Percentiles rank a stretch among this genome's conserved stretches.
phyloP scores from a whole-genome alignment of 768 basidiomycete species.

The Astraeus odoratus region DNA sequence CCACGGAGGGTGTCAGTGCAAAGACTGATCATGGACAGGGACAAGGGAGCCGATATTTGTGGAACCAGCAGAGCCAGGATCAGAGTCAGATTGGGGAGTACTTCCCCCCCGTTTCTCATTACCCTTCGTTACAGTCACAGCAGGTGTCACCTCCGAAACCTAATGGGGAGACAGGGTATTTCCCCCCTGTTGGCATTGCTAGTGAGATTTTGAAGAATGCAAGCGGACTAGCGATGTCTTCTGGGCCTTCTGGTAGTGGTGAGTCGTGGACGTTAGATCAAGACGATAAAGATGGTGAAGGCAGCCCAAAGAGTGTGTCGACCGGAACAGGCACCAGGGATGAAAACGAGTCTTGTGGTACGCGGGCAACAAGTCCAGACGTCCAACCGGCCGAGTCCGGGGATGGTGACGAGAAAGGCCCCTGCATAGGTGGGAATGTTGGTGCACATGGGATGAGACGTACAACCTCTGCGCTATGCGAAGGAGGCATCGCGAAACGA shows the following conservation, averaged over 20 bases:
- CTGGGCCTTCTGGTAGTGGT: not conserved
- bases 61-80: constrained; percentile 4
- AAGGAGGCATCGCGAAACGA: constrained; percentile 20
- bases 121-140: constrained; percentile 4
- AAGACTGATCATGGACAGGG: constrained; percentile 9
- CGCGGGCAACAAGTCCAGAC: not conserved
- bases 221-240: constrained; percentile 1
- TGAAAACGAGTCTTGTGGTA: constrained; percentile 2
- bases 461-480: constrained; percentile 22
- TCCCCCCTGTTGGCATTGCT: constrained; percentile 16
- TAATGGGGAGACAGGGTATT: constrained; percentile 23
- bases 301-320: constrained; percentile 4
- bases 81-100: constrained; percentile 26
- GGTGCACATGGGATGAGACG: constrained; percentile 20
- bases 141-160: constrained; percentile 10
- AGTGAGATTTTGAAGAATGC: constrained; percentile 32
- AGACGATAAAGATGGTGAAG: not conserved
- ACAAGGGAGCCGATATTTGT: constrained; percentile 5
- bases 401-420: constrained; percentile 10
- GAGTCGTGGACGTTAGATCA: not conserved
- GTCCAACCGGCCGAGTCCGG: constrained; percentile 5
- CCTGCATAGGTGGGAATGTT: constrained; percentile 6
- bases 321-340: constrained; percentile 5
- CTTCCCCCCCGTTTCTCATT: constrained; percentile 33
- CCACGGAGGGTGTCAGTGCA: not conserved